Evolutionary conservation across 2,329 filamentous ascomycete species (phyloP), one percentile per base, ranked within the genome.

Genomic region (Arthrobotrys sphaeroides): DNA sequence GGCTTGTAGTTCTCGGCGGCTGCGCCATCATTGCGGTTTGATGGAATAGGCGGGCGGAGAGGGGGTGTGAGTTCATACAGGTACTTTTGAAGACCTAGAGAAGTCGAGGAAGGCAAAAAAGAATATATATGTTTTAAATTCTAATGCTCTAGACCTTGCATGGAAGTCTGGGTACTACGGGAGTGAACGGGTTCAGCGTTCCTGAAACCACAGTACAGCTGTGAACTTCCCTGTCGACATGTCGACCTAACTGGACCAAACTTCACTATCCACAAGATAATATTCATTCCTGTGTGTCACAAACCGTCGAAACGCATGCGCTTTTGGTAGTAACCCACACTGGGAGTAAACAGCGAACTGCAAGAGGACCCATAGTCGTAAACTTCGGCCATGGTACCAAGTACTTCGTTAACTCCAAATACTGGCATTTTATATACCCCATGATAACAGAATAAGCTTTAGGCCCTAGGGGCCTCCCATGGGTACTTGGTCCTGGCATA

Each of bases 101-200:
- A 69, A 51, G 53, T 24, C 51, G 45, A 28, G 31, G 38, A n/a
- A 20, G n/a, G 22, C 24, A 36, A 36, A 67, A 60, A 69, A 53
- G 53, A 69, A 60, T 68, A 68, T 49, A 47, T 26, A 36, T 24
- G 28, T 65, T 65, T 65, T 51, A 28, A 1, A 64, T 36, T 9
- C 13, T 49, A 7, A 12, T n/a, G 22, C n/a, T 43, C 2, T 43
- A 4, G 43, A 26, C 3, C 24, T 31, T 26, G 28, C 5, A 28
- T 22, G 9, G 26, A 49, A 7, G 45, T 49, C 9, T 24, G 22
- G 3, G 24, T n/a, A n/a, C 22, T 16, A 49, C 5, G 5, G 28
- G 28, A 7, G n/a, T n/a, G n/a, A n/a, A n/a, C n/a, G n/a, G 45
- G 13, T 12, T 49, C 45, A 28, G 45, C 45, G 24, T 22, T 28